Conservation (phyloP, 495 filamentous ascomycete species). For the Sordaria brevicollis region DNA sequence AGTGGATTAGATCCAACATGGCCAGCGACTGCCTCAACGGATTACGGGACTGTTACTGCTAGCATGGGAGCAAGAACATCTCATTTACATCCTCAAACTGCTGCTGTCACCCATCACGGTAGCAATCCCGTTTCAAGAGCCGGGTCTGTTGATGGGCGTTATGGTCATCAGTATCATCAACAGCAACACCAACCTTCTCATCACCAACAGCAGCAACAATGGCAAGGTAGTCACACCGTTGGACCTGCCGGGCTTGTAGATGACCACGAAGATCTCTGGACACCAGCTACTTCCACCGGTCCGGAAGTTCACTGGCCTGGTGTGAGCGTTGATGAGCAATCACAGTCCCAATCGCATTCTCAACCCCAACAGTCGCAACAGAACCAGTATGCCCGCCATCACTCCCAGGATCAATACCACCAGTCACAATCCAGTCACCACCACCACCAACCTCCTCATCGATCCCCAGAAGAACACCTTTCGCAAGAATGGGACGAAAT, state of each 20-base stretch:
- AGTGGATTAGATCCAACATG: background rate
- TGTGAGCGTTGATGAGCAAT: background rate
- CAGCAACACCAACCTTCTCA: background rate
- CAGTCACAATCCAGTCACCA: background rate
- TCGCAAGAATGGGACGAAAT: constrained; percentile 16
- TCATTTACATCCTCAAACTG: background rate
- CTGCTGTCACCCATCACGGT: background rate
- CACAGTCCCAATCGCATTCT: background rate
- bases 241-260: background rate
- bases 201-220: background rate
- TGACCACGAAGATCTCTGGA: constrained; percentile 2
- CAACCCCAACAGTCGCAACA: background rate
- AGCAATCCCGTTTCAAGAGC: background rate
- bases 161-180: background rate
- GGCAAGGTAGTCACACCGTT: background rate
- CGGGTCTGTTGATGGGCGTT: background rate
- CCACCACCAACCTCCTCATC: background rate
- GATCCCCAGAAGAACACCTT: constrained; percentile 1
- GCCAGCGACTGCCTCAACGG: background rate
- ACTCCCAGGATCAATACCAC: background rate
- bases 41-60: background rate
- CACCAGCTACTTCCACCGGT: background rate
- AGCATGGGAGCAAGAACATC: background rate
- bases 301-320: background rate
- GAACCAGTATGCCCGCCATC: background rate